These are phyloP conservation scores for Dittrichia graveolens DNA, from an alignment of 129 eudicot species.

Conservation along the genomic window DNA sequence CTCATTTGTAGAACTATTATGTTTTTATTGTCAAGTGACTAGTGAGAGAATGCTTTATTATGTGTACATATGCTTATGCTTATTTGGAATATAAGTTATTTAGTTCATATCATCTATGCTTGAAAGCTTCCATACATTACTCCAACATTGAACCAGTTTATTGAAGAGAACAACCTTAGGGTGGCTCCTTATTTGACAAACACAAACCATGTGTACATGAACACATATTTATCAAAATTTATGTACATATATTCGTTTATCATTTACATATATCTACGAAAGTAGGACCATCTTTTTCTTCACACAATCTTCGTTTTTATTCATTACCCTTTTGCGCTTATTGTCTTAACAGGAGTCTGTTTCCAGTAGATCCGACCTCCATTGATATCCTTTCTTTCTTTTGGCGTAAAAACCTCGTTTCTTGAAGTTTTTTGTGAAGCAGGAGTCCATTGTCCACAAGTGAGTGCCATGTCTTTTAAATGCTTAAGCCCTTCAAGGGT, in stretches of 20 bases:
- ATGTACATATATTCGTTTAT: slow-evolving; percentile 38
- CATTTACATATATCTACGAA: slow-evolving; percentile 33
- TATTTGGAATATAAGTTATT: no score
- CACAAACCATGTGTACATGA: slow-evolving; percentile 29
- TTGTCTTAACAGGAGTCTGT: slow-evolving; percentile 46
- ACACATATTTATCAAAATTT: slow-evolving; percentile 33
- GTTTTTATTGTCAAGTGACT: no score
- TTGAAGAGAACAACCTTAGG: slow-evolving; percentile 18
- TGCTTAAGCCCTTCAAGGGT: slow-evolving; percentile 66
- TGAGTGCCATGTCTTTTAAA: slow-evolving; percentile 80
- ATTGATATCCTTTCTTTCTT: slow-evolving; percentile 40
- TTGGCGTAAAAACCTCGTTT: slow-evolving; percentile 37
- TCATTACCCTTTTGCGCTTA: slow-evolving; percentile 24
- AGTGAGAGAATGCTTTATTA: no score
- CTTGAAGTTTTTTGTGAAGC: slow-evolving; percentile 47
- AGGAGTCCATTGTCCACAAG: slow-evolving; percentile 82
- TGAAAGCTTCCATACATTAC: no score
- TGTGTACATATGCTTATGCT: no score
- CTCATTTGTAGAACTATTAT: no score
- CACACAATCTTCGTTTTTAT: neutral
- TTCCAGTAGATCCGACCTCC: slow-evolving; percentile 56
- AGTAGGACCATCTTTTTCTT: neutral
- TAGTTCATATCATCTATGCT: no score
- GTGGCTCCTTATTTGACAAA: slow-evolving; percentile 31
- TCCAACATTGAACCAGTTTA: neutral